Conservation (phyloP, 2,329 filamentous ascomycete species). For the Zymoseptoria crescenta region DNA sequence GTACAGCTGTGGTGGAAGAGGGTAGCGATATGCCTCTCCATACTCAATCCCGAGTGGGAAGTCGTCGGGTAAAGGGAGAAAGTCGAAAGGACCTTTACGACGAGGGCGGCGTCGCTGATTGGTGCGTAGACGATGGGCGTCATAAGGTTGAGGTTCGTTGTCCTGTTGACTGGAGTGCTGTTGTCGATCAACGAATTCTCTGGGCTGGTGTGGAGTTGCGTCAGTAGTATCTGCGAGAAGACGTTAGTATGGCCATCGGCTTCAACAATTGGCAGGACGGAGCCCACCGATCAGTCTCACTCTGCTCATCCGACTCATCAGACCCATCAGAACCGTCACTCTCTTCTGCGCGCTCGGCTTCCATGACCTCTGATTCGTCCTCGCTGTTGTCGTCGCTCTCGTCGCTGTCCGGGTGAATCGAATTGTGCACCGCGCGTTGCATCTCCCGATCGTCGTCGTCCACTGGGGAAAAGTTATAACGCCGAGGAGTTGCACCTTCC, state of each 20-base stretch:
- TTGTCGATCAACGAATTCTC: constrained; percentile 7
- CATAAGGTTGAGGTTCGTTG: constrained; percentile 4
- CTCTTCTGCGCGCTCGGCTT: constrained; percentile 3
- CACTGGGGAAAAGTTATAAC: not conserved
- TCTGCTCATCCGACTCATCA: constrained; percentile 12
- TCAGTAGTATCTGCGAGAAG: constrained; percentile 11
- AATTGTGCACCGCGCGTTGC: not conserved
- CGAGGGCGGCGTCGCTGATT: constrained; percentile 9
- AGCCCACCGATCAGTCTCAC: constrained; percentile 21
- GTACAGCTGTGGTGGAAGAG: not conserved
- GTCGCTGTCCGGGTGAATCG: constrained; percentile 7
- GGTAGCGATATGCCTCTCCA: not conserved
- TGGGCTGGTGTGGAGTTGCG: constrained; percentile 9
- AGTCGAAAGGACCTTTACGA: constrained; percentile 2
- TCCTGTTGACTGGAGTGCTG: constrained; percentile 8
- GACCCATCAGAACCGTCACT: constrained; percentile 1
- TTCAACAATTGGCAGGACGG: constrained; percentile 3
- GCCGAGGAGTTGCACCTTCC: not conserved
- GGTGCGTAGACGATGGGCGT: constrained; percentile 10
- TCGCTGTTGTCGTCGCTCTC: constrained; percentile 2
- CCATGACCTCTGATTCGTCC: constrained; percentile 2
- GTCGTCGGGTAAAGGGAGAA: not conserved
- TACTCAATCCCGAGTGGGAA: not conserved
- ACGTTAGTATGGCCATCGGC: not conserved
- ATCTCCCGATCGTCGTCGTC: constrained; percentile 3